phyloP scores from a whole-genome alignment of 116 monocot genomes.

The Cymodocea nodosa region DNA sequence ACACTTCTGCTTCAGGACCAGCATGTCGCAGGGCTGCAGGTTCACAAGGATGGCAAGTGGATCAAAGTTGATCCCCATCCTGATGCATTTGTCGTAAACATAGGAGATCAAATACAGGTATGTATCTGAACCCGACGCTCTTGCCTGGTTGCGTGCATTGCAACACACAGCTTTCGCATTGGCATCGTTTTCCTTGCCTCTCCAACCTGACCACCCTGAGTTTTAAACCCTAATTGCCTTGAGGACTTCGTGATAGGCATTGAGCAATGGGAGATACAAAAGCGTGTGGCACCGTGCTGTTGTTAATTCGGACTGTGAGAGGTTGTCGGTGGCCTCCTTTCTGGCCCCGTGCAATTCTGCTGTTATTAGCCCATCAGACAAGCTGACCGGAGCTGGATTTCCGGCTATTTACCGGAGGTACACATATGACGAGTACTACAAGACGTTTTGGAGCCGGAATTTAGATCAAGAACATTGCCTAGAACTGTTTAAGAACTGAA shows the following conservation, averaged over 20 bases:
- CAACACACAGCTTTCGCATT: too few species aligned
- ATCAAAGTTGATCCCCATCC: conserved; percentile 51
- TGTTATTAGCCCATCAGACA: conserved; percentile 39
- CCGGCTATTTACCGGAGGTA: conserved; percentile 47
- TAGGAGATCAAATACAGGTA: conserved; percentile 82
- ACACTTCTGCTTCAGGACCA: conserved; percentile 75
- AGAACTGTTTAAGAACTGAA: conserved; percentile 43
- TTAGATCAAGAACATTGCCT: conserved; percentile 78
- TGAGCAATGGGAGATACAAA: conserved; percentile 60
- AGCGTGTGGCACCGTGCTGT: conserved; percentile 82
- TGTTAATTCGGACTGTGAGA: conserved; percentile 43
- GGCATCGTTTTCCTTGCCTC: too few species aligned
- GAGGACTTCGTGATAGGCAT: conserved; percentile 24
- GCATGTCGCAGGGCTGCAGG: conserved; percentile 48
- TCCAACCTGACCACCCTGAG: too few species aligned
- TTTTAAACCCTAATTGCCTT: too few species aligned
- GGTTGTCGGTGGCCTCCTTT: conserved; percentile 75
- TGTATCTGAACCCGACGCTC: background rate
- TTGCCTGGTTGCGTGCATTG: too few species aligned
- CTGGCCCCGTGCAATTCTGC: conserved; percentile 58
- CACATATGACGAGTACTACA: conserved; percentile 74
- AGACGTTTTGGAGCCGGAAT: conserved; percentile 72
- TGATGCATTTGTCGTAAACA: conserved; percentile 55
- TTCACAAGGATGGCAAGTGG: conserved; percentile 52
- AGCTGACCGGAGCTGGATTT: conserved; percentile 26